Evolutionary conservation across 1,284 basidiomycete species (phyloP), one percentile per base, ranked within the genome.

Genomic region (Cryptococcus wingfieldii): DNA sequence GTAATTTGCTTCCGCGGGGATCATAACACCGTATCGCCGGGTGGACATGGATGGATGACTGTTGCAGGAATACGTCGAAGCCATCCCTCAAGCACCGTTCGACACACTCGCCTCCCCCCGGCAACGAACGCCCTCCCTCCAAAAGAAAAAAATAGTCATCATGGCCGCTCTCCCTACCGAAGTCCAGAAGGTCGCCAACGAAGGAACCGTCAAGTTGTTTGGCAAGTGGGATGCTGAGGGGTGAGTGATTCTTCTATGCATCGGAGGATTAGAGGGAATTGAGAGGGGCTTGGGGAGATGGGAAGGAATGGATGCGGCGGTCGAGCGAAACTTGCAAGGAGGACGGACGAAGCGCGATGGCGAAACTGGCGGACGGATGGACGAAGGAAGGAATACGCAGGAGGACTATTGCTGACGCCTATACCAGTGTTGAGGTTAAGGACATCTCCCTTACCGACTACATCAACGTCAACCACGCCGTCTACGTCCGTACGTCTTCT

Each of bases 361-460:
- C 34, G 23, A 37, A 19, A 53, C 23, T 23, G 23, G 23, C 23
- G 38, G 47, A 43, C 6, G 27, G 27, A 19, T 23, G 38, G 28
- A 19, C 37, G 41, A 46, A 58, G 16, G 46, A 27, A 34, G 27
- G 14, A 19, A 38, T 9, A 9, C 31, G 34, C 42, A 52, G 43
- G 45, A 38, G 41, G 54, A 62, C 66, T 47, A 65, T 51, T 28
- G 25, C 12, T 37, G 47, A 38, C 19, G 9, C 23, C 43, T 59
- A 9, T 31, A 31, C 6, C 73, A 96, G 93, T 79, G 89, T 96
- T 67, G 93, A 98, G 81, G 92, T 97, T 77, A 97, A 97, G 84
- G 96, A 99, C 78, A 98, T 98, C 80, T 97, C 94, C 65, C 81
- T 97, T 70, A 89, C 89, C 61, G 96, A 99, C 81, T 98, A 98